Conservation (phyloP, 345 rosid genomes). For the Citrus sp. region DNA sequence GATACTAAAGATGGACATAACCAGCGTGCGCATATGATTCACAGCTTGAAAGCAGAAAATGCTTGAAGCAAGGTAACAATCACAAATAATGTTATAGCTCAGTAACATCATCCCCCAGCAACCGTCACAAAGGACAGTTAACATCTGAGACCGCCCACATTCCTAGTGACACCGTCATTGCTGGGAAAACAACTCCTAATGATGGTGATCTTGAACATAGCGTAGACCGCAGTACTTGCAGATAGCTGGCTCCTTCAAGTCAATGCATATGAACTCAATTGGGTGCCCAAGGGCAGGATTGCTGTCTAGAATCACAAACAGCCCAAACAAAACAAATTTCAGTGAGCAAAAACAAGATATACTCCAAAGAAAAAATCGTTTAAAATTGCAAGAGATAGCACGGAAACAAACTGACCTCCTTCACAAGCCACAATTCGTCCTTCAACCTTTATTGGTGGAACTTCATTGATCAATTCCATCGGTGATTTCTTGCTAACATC, state of each 20-base stretch:
- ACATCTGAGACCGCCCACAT: not conserved
- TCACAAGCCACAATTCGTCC: slow-evolving; percentile 97
- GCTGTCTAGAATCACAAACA: slow-evolving; percentile 41
- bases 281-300: slow-evolving; percentile 95
- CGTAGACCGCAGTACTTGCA: slow-evolving; percentile 99
- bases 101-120: not conserved
- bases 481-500: slow-evolving; percentile 93
- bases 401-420: slow-evolving; percentile 61
- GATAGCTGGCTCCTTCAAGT: slow-evolving; percentile 74
- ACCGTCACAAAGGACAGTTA: not conserved
- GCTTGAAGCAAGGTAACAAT: not conserved
- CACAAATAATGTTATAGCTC: not conserved
- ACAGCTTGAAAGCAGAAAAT: not conserved
- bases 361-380: not conserved
- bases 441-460: slow-evolving; percentile 91
- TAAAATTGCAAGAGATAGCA: not conserved
- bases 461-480: slow-evolving; percentile 96
- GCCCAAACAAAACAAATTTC: not conserved
- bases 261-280: slow-evolving; percentile 95
- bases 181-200: slow-evolving; percentile 29
- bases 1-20: not conserved
- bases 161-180: not conserved
- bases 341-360: not conserved
- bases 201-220: slow-evolving; percentile 90
- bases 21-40: not conserved